Evolutionary conservation across 1,139 yeast species (phyloP).

Genomic region (Lodderomyces jiufengensis): DNA sequence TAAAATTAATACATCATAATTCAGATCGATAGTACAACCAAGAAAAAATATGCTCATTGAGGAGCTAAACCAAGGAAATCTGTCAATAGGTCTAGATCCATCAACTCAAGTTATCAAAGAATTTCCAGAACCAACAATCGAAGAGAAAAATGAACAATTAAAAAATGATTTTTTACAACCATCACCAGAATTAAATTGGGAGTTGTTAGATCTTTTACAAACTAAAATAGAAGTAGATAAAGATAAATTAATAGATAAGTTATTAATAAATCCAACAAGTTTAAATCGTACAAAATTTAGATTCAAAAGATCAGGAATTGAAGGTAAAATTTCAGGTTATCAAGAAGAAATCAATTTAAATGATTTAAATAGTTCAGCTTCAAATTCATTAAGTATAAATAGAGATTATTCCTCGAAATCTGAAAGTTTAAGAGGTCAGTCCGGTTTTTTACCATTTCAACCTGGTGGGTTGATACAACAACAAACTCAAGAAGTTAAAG

Average conservation of each 20-base stretch:
- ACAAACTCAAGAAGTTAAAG: slow-evolving; percentile 23
- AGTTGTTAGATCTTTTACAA: slow-evolving; percentile 52
- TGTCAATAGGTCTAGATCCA: slow-evolving; percentile 7
- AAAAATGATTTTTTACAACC: slow-evolving; percentile 39
- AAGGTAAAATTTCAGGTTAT: slow-evolving; percentile 62
- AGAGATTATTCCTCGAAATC: slow-evolving; percentile 64
- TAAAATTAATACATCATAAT: too few species aligned
- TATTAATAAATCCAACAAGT: slow-evolving; percentile 50
- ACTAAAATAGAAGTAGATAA: slow-evolving; percentile 35
- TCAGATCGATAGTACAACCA: too few species aligned
- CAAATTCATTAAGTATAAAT: slow-evolving; percentile 68
- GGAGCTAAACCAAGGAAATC: slow-evolving; percentile 3
- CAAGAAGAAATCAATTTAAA: slow-evolving; percentile 56
- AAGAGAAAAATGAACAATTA: slow-evolving; percentile 9
- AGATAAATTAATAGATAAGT: slow-evolving; percentile 32
- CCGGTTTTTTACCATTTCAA: slow-evolving; percentile 80
- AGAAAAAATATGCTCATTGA: slow-evolving; percentile 7
- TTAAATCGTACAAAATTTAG: slow-evolving; percentile 55
- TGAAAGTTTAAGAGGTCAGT: slow-evolving; percentile 64
- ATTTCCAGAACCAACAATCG: slow-evolving; percentile 6
- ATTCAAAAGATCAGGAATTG: slow-evolving; percentile 69
- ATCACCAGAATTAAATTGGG: slow-evolving; percentile 53
- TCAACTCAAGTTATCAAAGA: slow-evolving; percentile 6
- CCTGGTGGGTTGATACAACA: slow-evolving; percentile 78
- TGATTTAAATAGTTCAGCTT: slow-evolving; percentile 44